phyloP scores from a whole-genome alignment of 768 basidiomycete genomes.

The Lactarius hatsudake region DNA sequence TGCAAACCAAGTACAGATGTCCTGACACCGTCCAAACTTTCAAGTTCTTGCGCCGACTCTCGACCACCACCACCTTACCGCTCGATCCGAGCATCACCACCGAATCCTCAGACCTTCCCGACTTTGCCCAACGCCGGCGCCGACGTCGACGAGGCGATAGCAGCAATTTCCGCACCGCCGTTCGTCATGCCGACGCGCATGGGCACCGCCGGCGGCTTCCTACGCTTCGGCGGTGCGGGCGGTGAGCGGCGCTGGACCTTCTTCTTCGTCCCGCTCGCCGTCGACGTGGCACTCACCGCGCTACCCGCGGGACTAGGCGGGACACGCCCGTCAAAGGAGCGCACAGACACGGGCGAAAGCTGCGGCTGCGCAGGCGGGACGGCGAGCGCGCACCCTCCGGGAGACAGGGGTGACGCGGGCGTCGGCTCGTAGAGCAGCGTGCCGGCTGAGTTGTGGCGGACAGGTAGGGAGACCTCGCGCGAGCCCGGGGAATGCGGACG shows the following conservation, averaged over 20 bases:
- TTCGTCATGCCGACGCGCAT: constrained; percentile 41
- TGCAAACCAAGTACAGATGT: neutral
- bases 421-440: constrained; percentile 32
- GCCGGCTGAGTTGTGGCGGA: constrained; percentile 18
- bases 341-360: constrained; percentile 22
- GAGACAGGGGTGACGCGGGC: constrained; percentile 25
- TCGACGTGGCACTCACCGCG: neutral
- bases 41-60: neutral
- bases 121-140: constrained; percentile 22
- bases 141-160: constrained; percentile 47
- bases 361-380: constrained; percentile 27
- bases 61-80: neutral
- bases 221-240: constrained; percentile 62
- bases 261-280: constrained; percentile 7
- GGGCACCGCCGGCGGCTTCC: constrained; percentile 73
- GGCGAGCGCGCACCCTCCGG: constrained; percentile 19
- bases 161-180: constrained; percentile 55
- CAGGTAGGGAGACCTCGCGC: neutral
- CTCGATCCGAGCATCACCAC: neutral
- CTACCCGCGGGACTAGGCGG: constrained; percentile 14
- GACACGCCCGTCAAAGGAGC: constrained; percentile 28
- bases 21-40: neutral
- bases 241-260: constrained; percentile 41
- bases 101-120: neutral
- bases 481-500: neutral